Conservation (phyloP, 306 rosid species). For the Castanea crenata region DNA sequence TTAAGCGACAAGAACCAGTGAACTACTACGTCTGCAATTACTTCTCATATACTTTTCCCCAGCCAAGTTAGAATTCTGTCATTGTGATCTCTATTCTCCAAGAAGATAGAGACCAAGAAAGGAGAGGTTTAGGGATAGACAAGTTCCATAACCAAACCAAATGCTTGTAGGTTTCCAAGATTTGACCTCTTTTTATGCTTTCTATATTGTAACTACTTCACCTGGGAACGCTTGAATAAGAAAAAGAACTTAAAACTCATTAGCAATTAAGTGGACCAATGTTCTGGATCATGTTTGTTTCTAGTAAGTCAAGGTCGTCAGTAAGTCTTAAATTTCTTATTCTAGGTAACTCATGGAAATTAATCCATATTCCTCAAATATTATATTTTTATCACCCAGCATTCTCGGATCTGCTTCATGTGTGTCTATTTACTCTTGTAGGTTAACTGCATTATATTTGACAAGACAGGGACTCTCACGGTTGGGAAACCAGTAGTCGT, state of each 20-base stretch:
- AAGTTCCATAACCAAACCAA: neutral
- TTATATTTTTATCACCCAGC: too few species aligned
- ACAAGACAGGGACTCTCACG: slow-evolving; percentile 91
- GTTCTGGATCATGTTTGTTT: neutral
- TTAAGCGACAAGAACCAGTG: too few species aligned
- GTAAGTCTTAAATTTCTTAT: too few species aligned
- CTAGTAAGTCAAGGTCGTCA: too few species aligned
- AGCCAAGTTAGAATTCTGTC: too few species aligned
- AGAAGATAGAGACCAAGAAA: too few species aligned
- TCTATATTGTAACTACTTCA: neutral
- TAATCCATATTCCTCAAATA: too few species aligned
- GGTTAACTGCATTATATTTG: slow-evolving; percentile 83
- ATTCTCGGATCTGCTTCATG: neutral
- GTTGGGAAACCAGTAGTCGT: slow-evolving; percentile 77
- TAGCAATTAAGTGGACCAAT: neutral
- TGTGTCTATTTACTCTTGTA: slow-evolving; percentile 22
- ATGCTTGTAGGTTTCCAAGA: neutral
- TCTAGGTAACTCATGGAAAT: too few species aligned
- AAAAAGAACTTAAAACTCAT: neutral
- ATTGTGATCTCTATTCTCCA: too few species aligned
- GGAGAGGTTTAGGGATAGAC: too few species aligned
- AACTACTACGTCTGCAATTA: too few species aligned
- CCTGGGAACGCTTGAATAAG: neutral
- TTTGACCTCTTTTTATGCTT: neutral
- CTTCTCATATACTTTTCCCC: too few species aligned